Conservation (phyloP, 768 basidiomycete genomes). For the Kwoniella bestiolae region DNA sequence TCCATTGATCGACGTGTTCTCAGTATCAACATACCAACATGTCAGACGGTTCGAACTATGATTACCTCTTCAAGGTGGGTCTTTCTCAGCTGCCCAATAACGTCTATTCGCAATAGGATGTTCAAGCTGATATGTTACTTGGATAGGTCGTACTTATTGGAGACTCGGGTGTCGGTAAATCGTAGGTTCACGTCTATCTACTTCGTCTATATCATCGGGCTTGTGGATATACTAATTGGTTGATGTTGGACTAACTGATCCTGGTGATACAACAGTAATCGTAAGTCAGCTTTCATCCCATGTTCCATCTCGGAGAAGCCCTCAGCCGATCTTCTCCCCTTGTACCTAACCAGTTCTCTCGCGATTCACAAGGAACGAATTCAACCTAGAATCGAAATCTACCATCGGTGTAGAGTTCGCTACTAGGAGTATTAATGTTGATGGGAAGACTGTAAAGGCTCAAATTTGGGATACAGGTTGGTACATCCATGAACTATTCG, state of each 20-base stretch:
- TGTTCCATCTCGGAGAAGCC: too few relatives aligned
- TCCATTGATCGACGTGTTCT: constrained; percentile 13
- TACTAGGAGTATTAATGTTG: constrained; percentile 91
- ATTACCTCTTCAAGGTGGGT: constrained; percentile 95
- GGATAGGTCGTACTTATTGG: constrained; percentile 94
- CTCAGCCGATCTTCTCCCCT: not conserved
- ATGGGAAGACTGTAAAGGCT: constrained; percentile 94
- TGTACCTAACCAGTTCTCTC: constrained; percentile 77
- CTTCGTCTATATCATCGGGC: too few relatives aligned
- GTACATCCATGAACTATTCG: constrained; percentile 45
- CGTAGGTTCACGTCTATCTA: too few relatives aligned
- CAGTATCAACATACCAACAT: constrained; percentile 59
- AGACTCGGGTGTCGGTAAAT: constrained; percentile 99
- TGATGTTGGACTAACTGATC: too few relatives aligned
- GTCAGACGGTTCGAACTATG: constrained; percentile 94
- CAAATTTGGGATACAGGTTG: constrained; percentile 98
- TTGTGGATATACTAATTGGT: too few relatives aligned
- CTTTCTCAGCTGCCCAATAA: too few relatives aligned
- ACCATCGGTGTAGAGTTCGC: constrained; percentile 99
- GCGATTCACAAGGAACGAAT: constrained; percentile 99
- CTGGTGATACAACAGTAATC: constrained; percentile 61
- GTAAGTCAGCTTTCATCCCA: constrained; percentile 61
- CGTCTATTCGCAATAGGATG: too few relatives aligned
- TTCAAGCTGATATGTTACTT: constrained; percentile 4
- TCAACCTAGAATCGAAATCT: constrained; percentile 98